Percentiles rank a stretch among this genome's conserved stretches.
Evolutionary conservation across 75 land plant species (phyloP).

Genomic region (Selaginella tamariscina): DNA sequence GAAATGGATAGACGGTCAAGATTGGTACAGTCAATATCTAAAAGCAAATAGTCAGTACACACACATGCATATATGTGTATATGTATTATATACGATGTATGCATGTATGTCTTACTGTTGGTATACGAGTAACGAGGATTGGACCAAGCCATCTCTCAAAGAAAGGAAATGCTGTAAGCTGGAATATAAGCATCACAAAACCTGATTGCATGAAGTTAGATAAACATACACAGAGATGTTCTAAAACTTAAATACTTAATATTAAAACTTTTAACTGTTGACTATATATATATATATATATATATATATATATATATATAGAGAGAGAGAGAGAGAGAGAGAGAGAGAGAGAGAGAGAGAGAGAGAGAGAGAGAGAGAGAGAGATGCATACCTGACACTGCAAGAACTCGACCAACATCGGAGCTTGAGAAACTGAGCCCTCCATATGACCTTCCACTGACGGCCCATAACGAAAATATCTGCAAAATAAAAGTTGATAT

Average conservation of each 20-base stretch:
- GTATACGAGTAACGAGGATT: conserved; percentile 25
- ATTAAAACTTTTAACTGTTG: background rate
- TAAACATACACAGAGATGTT: background rate
- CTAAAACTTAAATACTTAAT: background rate
- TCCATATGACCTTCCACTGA: conserved; percentile 42
- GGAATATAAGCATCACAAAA: conserved; percentile 38
- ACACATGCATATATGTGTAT: background rate
- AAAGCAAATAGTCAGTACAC: background rate
- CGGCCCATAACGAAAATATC: conserved; percentile 90
- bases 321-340: no score
- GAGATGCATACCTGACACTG: conserved; percentile 64
- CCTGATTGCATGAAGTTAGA: conserved; percentile 26
- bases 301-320: background rate
- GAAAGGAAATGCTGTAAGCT: conserved; percentile 32
- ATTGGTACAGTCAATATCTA: conserved; percentile 41
- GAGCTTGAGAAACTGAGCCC: conserved; percentile 50
- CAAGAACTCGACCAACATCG: conserved; percentile 60
- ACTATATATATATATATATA: background rate
- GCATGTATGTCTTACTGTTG: conserved; percentile 34
- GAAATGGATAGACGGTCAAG: conserved; percentile 34
- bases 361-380: no score
- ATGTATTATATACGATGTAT: background rate
- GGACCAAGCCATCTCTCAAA: conserved; percentile 36
- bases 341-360: no score
- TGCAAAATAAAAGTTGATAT: conserved; percentile 16